phyloP scores from a whole-genome alignment of 352 stramenopile species.

The Pythium dissimile region DNA sequence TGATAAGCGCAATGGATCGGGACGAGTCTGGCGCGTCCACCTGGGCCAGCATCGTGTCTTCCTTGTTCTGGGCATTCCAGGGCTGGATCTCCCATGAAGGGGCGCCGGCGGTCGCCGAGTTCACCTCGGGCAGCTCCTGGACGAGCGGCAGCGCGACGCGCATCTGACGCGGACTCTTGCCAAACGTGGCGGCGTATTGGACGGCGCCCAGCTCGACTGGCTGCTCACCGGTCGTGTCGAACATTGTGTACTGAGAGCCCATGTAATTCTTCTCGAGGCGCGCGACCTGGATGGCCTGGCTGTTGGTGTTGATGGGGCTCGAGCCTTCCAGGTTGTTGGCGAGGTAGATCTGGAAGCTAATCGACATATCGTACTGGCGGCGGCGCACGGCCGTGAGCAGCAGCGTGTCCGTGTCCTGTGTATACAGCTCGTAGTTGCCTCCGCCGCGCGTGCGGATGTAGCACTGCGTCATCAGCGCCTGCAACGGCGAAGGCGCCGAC shows the following conservation, averaged over 20 bases:
- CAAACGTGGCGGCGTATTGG: conserved; percentile 83
- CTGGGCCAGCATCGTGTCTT: conserved; percentile 76
- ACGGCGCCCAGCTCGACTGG: conserved; percentile 68
- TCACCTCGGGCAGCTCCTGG: conserved; percentile 31
- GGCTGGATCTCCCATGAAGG: conserved; percentile 55
- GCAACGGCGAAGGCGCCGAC: conserved; percentile 45
- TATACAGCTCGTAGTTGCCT: conserved; percentile 85
- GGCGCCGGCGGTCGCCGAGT: conserved; percentile 37
- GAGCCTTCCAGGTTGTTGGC: conserved; percentile 44
- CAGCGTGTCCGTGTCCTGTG: conserved; percentile 73
- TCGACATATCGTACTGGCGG: conserved; percentile 86
- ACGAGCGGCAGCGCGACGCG: conserved; percentile 71
- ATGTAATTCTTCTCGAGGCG: conserved; percentile 88
- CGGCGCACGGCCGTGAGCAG: conserved; percentile 73
- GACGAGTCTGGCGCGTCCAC: conserved; percentile 63
- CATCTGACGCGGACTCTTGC: conserved; percentile 85
- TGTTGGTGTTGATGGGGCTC: conserved; percentile 12
- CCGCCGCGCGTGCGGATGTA: conserved; percentile 82
- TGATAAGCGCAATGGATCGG: conserved; percentile 71
- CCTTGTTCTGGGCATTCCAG: conserved; percentile 55
- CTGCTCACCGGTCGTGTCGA: conserved; percentile 53
- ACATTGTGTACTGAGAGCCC: conserved; percentile 86
- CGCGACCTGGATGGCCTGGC: conserved; percentile 45
- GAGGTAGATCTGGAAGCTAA: conserved; percentile 77
- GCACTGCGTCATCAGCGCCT: conserved; percentile 81